Evolutionary conservation across 352 stramenopile genomes (phyloP).

Genomic region (Phytopythium boreale): DNA sequence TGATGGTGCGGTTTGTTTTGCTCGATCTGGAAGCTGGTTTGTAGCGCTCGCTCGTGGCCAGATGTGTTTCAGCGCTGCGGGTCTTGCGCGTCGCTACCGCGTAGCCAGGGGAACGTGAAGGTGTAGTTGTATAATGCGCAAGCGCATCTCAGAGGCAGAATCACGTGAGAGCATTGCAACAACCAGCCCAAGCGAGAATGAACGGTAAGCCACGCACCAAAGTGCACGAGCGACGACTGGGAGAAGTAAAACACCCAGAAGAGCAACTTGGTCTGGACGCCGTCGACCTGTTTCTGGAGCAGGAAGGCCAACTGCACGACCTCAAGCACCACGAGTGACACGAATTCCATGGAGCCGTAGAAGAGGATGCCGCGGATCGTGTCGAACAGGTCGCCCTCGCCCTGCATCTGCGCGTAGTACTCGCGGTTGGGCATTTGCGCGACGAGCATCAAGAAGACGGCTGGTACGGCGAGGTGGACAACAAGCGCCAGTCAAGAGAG

Average conservation of each 20-base stretch:
- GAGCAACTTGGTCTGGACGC: slow-evolving; percentile 34
- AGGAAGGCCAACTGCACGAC: slow-evolving; percentile 34
- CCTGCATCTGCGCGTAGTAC: slow-evolving; percentile 25
- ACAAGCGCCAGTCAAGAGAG: neutral
- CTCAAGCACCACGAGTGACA: slow-evolving; percentile 27
- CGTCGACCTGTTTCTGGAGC: slow-evolving; percentile 23
- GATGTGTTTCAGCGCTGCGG: neutral
- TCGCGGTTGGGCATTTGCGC: slow-evolving; percentile 31
- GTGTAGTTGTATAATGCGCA: slow-evolving; percentile 27
- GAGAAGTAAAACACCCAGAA: slow-evolving; percentile 44
- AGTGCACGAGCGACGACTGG: slow-evolving; percentile 23
- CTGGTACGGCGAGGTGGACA: slow-evolving; percentile 5
- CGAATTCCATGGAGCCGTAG: slow-evolving; percentile 32
- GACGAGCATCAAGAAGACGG: slow-evolving; percentile 21
- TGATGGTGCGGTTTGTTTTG: neutral
- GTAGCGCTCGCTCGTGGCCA: neutral
- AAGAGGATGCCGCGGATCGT: slow-evolving; percentile 31
- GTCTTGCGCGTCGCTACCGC: neutral
- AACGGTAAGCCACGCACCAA: slow-evolving; percentile 12
- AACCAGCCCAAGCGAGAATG: neutral
- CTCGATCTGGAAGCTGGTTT: neutral
- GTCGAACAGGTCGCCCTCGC: slow-evolving; percentile 17
- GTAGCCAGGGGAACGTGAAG: slow-evolving; percentile 31
- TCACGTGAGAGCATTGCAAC: neutral
- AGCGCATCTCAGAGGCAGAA: neutral